These are phyloP conservation scores for Sanghuangporus baumii DNA, from an alignment of 1,284 basidiomycete genomes.

Conservation along the genomic window DNA sequence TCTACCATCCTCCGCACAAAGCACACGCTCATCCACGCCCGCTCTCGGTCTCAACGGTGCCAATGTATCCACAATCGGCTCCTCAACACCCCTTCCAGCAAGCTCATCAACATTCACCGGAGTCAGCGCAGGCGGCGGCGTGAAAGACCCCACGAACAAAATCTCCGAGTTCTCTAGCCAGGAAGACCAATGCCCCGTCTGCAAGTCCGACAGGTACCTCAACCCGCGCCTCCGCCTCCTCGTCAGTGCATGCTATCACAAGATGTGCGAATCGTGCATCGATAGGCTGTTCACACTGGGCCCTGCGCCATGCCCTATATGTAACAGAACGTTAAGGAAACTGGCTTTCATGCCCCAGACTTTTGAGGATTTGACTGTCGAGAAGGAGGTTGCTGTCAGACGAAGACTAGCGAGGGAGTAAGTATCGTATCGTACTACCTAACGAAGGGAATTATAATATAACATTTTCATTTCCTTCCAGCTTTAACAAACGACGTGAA, in stretches of 20 bases:
- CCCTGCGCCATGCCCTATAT: constrained; percentile 94
- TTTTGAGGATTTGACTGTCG: constrained; percentile 93
- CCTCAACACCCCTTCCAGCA: background rate
- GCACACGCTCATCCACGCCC: constrained; percentile 56
- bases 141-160: constrained; percentile 77
- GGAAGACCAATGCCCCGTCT: constrained; percentile 96
- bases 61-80: constrained; percentile 47
- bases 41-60: constrained; percentile 42
- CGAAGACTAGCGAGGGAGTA: constrained; percentile 84
- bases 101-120: background rate
- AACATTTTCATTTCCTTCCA: background rate
- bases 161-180: constrained; percentile 73
- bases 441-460: background rate
- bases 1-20: constrained; percentile 37
- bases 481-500: constrained; percentile 86
- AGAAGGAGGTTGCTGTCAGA: constrained; percentile 92
- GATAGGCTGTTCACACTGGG: constrained; percentile 95
- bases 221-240: constrained; percentile 92
- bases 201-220: constrained; percentile 94
- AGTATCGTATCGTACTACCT: constrained; percentile 43
- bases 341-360: constrained; percentile 94
- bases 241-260: constrained; percentile 97
- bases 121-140: constrained; percentile 49
- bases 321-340: constrained; percentile 86
- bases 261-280: constrained; percentile 99